Base-by-base conservation (phyloP, 768 basidiomycete genomes). In the Suillus discolor region DNA sequence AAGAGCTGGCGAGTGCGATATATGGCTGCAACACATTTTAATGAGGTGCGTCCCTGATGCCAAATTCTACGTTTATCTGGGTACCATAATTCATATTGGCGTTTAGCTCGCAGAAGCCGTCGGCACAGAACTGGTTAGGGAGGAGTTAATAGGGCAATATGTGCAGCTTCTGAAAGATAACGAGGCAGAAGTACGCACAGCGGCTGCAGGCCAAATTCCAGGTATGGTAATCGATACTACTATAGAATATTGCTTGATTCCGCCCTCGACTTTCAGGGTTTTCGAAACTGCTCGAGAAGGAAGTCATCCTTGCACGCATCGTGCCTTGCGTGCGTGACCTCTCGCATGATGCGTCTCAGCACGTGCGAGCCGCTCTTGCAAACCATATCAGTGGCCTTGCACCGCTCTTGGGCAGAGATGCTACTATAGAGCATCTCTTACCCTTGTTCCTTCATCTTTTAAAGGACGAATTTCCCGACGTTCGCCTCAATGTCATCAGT, bases 1-100 rank as follows among this genome's bases (percentile, higher is more conserved):
- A 97, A 98, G 83, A 97, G 95, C 75, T 99, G 97, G 97, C 85
- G 97, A 70, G 97, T 99, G 62, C 84, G 97, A 75, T 99, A 98
- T 78, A 98, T 99, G 96, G 95, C 96, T 18, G 97, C 96, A 2
- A 94, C 87, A 68, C 94, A 98, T 77, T 99, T 99, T 79, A 97
- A 99, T 69, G 92, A 96, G 85, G 94, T 93, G 68, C 64, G 82
- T 68, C 18, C 44, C 3, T 12, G 25, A 42, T 41, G 25, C 18
- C 28, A 28, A 1, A 41, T 36, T 47, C 36, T 54, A 69, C 57
- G 16, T 1, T 44, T 7, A 13, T 44, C 11, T 45, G 13, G n/a
- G 31, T 45, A 45, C 8, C 38, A 62, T 34, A 39, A 1, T 63
- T 57, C 4, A 55, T 7, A 31, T 11, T 23, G 57, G 36, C 34